Percentiles rank a stretch among this genome's conserved stretches.
phyloP scores from a whole-genome alignment of 495 filamentous ascomycete species.

The Penicillium verhagenii region DNA sequence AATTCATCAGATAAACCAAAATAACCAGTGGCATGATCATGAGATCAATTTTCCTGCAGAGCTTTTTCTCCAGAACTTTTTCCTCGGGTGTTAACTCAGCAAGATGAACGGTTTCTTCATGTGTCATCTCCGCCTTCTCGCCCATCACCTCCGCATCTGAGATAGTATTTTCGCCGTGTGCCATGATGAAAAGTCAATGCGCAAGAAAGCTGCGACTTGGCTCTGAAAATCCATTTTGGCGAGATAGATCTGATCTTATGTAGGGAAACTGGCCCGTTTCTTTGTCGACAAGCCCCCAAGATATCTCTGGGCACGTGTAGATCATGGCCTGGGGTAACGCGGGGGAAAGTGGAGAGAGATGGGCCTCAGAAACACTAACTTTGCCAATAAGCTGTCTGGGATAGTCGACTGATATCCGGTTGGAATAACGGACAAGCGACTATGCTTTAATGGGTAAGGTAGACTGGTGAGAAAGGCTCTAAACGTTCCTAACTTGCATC shows the following conservation, averaged over 20 bases:
- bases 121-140: constrained; percentile 2
- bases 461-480: neutral
- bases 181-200: neutral
- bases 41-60: constrained; percentile 45
- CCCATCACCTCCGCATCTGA: constrained; percentile 4
- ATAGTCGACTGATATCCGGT: neutral
- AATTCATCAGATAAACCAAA: constrained; percentile 54
- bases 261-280: neutral
- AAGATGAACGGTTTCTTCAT: neutral
- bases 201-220: neutral
- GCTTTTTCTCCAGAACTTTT: constrained; percentile 39
- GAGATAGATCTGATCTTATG: neutral
- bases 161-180: neutral
- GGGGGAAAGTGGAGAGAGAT: too few relatives aligned
- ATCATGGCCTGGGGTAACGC: too few relatives aligned
- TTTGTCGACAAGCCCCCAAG: neutral
- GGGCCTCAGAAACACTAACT: too few relatives aligned
- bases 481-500: neutral
- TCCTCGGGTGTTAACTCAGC: constrained; percentile 28
- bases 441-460: neutral
- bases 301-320: neutral
- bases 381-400: neutral
- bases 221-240: neutral
- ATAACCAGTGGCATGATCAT: constrained; percentile 53
- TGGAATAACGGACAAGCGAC: neutral